Percentiles rank a stretch among this genome's conserved stretches.
Conservation (phyloP, 2,329 filamentous ascomycete genomes). For the Septoria petroselini region DNA sequence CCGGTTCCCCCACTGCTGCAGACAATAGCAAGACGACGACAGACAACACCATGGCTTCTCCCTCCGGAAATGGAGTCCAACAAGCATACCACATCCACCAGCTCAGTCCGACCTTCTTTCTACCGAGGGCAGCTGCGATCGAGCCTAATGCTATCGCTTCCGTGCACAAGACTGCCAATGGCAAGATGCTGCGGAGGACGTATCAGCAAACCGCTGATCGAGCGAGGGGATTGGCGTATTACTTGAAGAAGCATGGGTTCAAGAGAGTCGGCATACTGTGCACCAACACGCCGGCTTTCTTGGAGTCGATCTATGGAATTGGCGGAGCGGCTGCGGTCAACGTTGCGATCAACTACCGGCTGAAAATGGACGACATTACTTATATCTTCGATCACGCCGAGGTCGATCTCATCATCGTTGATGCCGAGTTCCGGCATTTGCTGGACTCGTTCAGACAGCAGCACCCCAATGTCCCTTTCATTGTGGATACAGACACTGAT, state of each 20-base stretch:
- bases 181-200: conserved; percentile 67
- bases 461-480: conserved; percentile 63
- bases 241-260: conserved; percentile 68
- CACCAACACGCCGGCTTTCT: conserved; percentile 90
- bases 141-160: conserved; percentile 63
- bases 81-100: conserved; percentile 61
- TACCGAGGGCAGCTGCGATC: conserved; percentile 80
- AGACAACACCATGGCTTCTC: conserved; percentile 22
- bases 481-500: conserved; percentile 84
- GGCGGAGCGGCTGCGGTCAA: conserved; percentile 76
- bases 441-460: conserved; percentile 63
- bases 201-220: conserved; percentile 84
- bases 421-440: conserved; percentile 72
- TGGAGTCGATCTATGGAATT: conserved; percentile 86
- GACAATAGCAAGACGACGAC: conserved; percentile 26
- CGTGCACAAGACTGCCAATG: conserved; percentile 44
- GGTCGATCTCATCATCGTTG: conserved; percentile 82
- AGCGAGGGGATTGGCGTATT: conserved; percentile 84
- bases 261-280: conserved; percentile 80
- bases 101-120: conserved; percentile 84
- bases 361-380: conserved; percentile 79
- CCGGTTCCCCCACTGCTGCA: conserved; percentile 32
- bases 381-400: conserved; percentile 90
- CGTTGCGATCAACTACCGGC: conserved; percentile 68
- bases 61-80: conserved; percentile 3